Evolutionary conservation across 1,139 yeast genomes (phyloP).

Genomic region (Debaryomycetaceae sp.): DNA sequence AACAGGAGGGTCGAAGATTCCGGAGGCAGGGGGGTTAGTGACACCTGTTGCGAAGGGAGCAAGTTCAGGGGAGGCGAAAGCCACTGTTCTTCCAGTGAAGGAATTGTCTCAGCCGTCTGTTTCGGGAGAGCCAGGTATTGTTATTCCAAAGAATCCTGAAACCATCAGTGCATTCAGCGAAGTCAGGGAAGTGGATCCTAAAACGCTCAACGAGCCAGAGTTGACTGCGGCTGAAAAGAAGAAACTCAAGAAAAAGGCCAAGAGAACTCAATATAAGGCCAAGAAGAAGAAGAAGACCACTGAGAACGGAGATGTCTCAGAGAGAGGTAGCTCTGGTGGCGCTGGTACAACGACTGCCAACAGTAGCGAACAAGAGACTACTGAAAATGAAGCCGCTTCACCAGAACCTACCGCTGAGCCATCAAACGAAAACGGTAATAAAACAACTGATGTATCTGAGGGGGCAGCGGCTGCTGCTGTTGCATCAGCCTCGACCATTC

Average conservation of each 20-base stretch:
- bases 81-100: slow-evolving; percentile 56
- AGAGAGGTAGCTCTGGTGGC: slow-evolving; percentile 19
- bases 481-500: slow-evolving; percentile 6
- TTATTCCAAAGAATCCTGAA: slow-evolving; percentile 37
- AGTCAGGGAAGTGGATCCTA: slow-evolving; percentile 41
- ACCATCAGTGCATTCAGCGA: slow-evolving; percentile 37
- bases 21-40: slow-evolving; percentile 57
- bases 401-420: slow-evolving; percentile 2
- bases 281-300: slow-evolving; percentile 45
- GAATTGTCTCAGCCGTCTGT: slow-evolving; percentile 47
- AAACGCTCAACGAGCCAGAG: slow-evolving; percentile 36
- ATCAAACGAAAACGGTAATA: background rate
- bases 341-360: slow-evolving; percentile 12
- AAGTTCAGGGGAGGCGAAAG: slow-evolving; percentile 51
- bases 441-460: slow-evolving; percentile 4
- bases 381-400: background rate
- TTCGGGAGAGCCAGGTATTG: slow-evolving; percentile 59
- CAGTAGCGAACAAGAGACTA: background rate
- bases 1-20: slow-evolving; percentile 40
- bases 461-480: slow-evolving; percentile 9
- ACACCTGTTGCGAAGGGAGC: slow-evolving; percentile 80
- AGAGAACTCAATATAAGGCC: slow-evolving; percentile 45
- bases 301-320: slow-evolving; percentile 12
- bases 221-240: slow-evolving; percentile 40
- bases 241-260: slow-evolving; percentile 47